A percentile compares a stretch with the other conserved stretches of the same genome.
These are phyloP conservation scores for Penicillium sp. DNA, from an alignment of 2,329 filamentous ascomycete genomes.

Conservation along the genomic window DNA sequence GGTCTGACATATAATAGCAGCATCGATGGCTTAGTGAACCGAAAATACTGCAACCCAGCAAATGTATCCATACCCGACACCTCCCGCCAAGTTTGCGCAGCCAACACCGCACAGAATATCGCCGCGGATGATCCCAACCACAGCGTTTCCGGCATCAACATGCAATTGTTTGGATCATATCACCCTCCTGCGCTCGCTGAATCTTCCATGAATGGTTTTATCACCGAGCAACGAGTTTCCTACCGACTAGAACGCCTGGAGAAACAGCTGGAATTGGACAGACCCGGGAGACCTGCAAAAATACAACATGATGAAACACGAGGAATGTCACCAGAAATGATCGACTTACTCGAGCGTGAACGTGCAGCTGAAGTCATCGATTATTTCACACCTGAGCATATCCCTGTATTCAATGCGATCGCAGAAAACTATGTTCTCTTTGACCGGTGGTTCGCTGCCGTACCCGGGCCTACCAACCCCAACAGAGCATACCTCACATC, in stretches of 20 bases:
- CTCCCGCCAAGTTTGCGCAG: constrained; percentile 37
- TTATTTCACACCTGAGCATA: constrained; percentile 44
- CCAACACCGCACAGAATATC: constrained; percentile 28
- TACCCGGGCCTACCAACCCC: constrained; percentile 43
- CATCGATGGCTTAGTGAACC: constrained; percentile 36
- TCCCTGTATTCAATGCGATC: constrained; percentile 43
- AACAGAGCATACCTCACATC: constrained; percentile 41
- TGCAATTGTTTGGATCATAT: constrained; percentile 43
- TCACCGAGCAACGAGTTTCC: constrained; percentile 43
- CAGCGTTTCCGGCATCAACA: constrained; percentile 43
- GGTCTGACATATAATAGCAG: constrained; percentile 38
- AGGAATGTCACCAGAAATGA: neutral
- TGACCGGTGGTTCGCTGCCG: constrained; percentile 45
- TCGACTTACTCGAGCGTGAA: constrained; percentile 32
- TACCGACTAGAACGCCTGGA: constrained; percentile 17
- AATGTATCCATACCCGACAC: constrained; percentile 25
- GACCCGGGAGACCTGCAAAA: neutral
- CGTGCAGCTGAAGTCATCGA: constrained; percentile 46
- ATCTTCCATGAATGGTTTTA: constrained; percentile 42
- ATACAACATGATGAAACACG: neutral
- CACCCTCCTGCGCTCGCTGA: constrained; percentile 30
- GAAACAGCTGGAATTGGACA: neutral
- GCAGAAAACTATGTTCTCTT: constrained; percentile 48
- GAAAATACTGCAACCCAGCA: constrained; percentile 43
- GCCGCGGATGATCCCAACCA: constrained; percentile 47